Evolutionary conservation across 495 filamentous ascomycete genomes (phyloP).

Genomic region (Xylaria palmicola): DNA sequence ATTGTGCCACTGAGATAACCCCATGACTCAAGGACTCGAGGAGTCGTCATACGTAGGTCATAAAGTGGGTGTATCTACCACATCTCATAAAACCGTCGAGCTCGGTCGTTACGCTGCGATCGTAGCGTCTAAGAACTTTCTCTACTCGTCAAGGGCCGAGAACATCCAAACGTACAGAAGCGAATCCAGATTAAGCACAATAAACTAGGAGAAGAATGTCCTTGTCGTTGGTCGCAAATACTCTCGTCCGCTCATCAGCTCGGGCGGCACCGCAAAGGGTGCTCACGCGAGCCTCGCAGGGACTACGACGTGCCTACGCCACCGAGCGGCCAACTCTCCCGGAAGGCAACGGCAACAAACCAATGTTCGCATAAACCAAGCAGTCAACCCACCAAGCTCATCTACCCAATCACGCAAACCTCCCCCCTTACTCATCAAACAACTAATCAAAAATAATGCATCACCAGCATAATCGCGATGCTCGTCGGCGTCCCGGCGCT

Average conservation of each 20-base stretch:
- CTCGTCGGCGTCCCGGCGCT: conserved; percentile 6
- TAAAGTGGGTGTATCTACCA: neutral
- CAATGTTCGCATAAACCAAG: neutral
- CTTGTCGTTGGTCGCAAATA: conserved; percentile 18
- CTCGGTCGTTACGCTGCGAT: no score
- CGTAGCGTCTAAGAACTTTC: no score
- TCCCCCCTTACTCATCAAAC: neutral
- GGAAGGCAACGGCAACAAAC: conserved; percentile 1
- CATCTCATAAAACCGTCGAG: neutral
- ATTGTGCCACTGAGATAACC: neutral
- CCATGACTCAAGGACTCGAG: neutral
- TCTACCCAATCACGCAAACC: neutral
- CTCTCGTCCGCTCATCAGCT: neutral
- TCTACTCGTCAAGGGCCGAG: no score
- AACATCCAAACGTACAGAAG: no score
- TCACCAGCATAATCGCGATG: conserved; percentile 1
- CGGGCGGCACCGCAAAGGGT: neutral
- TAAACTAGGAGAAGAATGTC: neutral
- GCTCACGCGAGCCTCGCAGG: neutral
- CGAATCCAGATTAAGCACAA: neutral
- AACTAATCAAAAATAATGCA: neutral
- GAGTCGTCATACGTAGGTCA: conserved; percentile 14
- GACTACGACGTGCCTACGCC: conserved; percentile 1
- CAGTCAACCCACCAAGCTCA: neutral
- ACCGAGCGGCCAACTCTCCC: neutral